Evolutionary conservation across 2,329 filamentous ascomycete species (phyloP).

Genomic region (Alternaria longipes): DNA sequence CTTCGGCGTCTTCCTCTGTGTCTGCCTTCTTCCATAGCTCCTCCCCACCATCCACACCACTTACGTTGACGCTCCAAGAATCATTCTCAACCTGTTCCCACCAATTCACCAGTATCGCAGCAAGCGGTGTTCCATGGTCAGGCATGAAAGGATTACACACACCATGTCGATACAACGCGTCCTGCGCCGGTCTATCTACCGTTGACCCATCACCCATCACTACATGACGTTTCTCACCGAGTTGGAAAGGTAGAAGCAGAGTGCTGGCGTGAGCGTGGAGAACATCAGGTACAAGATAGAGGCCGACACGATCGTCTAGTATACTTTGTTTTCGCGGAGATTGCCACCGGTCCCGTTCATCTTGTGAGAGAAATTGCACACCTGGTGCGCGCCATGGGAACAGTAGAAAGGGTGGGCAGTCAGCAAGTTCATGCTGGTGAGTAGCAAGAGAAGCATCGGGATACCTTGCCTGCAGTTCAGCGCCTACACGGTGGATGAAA

Average conservation of each 20-base stretch:
- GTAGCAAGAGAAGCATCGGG: neutral
- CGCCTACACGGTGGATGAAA: neutral
- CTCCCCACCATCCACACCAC: neutral
- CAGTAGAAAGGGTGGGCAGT: neutral
- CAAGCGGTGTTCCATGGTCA: neutral
- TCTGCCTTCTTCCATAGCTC: neutral
- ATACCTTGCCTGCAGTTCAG: neutral
- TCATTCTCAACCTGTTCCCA: slow-evolving; percentile 6
- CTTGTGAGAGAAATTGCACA: neutral
- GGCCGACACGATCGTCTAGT: neutral
- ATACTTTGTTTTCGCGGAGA: neutral
- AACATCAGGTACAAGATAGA: neutral
- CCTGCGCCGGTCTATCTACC: neutral
- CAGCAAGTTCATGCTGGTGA: neutral
- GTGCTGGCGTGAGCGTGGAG: neutral
- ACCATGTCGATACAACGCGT: neutral
- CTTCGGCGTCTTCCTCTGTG: neutral
- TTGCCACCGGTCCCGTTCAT: neutral
- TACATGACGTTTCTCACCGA: neutral
- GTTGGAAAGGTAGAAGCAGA: neutral
- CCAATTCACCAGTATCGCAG: neutral
- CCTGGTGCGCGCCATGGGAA: neutral
- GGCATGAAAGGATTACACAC: neutral
- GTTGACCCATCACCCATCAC: neutral
- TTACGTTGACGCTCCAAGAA: neutral